Evolutionary conservation across 345 rosid species (phyloP).

Genomic region (Geranium brycei): DNA sequence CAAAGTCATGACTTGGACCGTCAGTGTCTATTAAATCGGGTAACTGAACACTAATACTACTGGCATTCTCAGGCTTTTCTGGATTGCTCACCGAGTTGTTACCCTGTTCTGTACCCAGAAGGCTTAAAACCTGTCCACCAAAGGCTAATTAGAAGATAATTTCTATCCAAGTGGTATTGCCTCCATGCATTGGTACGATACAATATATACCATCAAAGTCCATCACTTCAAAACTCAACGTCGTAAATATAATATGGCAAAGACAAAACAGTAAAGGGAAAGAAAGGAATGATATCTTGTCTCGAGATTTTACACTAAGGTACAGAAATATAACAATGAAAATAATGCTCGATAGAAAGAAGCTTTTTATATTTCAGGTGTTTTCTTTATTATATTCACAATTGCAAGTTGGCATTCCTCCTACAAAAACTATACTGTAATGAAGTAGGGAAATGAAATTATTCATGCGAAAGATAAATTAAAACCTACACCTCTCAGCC

Average conservation of each 20-base stretch:
- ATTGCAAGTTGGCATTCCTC: not conserved
- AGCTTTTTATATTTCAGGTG: not conserved
- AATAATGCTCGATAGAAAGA: not conserved
- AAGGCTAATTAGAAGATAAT: not conserved
- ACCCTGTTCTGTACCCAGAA: slow-evolving; percentile 46
- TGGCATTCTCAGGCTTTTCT: slow-evolving; percentile 35
- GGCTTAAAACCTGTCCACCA: slow-evolving; percentile 55
- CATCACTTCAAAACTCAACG: not conserved
- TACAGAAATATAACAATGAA: too few species aligned
- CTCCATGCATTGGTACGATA: not conserved
- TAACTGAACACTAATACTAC: slow-evolving; percentile 29
- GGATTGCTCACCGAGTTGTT: slow-evolving; percentile 28
- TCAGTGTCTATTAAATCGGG: slow-evolving; percentile 80
- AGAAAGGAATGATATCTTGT: not conserved
- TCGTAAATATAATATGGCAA: not conserved
- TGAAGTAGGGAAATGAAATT: not conserved
- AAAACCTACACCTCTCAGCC: not conserved
- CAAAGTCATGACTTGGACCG: slow-evolving; percentile 36
- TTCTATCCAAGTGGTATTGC: not conserved
- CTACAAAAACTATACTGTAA: not conserved
- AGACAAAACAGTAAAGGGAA: not conserved
- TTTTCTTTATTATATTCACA: too few species aligned
- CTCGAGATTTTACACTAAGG: not conserved
- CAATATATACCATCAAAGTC: not conserved
- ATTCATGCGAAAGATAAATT: not conserved